Percentiles rank a stretch among this genome's conserved stretches.
phyloP scores from a whole-genome alignment of 2,329 filamentous ascomycete genomes.

The Colletotrichum sp. region DNA sequence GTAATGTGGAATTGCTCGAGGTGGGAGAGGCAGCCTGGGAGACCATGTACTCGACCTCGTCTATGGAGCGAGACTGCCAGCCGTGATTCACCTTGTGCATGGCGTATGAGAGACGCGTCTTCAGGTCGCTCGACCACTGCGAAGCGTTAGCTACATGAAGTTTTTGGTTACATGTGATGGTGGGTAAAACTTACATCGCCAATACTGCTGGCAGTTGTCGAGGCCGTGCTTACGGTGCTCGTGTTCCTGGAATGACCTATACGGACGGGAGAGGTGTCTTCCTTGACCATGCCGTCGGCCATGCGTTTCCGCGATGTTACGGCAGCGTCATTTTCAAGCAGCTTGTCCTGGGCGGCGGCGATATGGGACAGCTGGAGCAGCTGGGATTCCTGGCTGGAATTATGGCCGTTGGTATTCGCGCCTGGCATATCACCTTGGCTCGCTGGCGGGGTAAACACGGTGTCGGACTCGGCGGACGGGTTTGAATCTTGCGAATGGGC shows the following conservation, averaged over 20 bases:
- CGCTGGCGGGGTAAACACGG: conserved; percentile 32
- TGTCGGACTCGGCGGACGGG: conserved; percentile 29
- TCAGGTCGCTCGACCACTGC: conserved; percentile 79
- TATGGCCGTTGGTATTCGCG: conserved; percentile 38
- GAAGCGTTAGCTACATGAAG: conserved; percentile 22
- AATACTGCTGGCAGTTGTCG: conserved; percentile 71
- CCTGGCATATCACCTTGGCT: conserved; percentile 26
- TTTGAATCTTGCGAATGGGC: conserved; percentile 32
- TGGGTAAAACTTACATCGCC: conserved; percentile 69
- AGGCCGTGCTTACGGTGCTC: conserved; percentile 68
- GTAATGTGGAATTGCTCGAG: conserved; percentile 61
- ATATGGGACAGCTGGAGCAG: conserved; percentile 63
- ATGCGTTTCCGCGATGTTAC: conserved; percentile 70
- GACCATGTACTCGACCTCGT: conserved; percentile 77
- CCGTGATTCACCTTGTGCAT: conserved; percentile 93
- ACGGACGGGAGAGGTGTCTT: conserved; percentile 52
- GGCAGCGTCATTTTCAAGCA: conserved; percentile 40
- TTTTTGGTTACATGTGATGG: not conserved
- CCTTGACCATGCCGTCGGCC: conserved; percentile 76
- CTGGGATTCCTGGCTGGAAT: conserved; percentile 61
- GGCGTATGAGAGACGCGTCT: conserved; percentile 86
- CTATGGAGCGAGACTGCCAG: conserved; percentile 80
- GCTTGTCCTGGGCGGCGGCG: conserved; percentile 58
- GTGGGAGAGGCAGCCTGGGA: conserved; percentile 71
- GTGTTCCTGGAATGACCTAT: conserved; percentile 73